These are phyloP conservation scores for Chrysoporthe cubensis DNA, from an alignment of 2,329 filamentous ascomycete genomes.

Conservation along the genomic window DNA sequence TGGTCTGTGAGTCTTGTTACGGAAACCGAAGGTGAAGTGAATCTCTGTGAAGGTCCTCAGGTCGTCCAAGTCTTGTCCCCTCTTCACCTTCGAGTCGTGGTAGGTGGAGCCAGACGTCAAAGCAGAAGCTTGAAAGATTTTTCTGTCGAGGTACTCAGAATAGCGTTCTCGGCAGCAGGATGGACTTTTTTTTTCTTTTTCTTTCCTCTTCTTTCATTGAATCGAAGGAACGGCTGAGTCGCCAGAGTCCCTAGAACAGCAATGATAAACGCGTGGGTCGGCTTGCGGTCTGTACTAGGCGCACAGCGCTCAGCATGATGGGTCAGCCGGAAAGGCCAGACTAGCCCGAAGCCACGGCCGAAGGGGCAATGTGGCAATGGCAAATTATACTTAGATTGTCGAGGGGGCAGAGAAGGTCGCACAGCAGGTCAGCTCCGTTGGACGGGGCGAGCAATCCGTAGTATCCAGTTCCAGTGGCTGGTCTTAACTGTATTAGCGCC, in stretches of 20 bases:
- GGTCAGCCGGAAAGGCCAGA: not conserved
- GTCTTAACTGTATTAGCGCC: conserved; percentile 1
- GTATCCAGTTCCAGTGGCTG: conserved; percentile 6
- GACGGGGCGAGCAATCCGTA: conserved; percentile 20
- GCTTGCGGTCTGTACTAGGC: not conserved
- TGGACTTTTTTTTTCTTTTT: not conserved
- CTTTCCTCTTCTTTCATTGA: not conserved
- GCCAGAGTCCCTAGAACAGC: not conserved
- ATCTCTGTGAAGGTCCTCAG: conserved; percentile 2
- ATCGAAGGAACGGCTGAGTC: conserved; percentile 2
- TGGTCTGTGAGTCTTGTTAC: conserved; percentile 10
- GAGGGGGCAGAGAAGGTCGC: not conserved
- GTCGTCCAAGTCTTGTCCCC: not conserved
- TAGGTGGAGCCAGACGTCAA: not conserved
- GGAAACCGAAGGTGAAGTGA: conserved; percentile 19
- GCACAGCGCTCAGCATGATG: not conserved
- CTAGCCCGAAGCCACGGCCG: conserved; percentile 8
- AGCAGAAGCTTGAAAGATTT: not conserved
- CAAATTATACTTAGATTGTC: conserved; percentile 10
- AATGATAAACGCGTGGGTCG: conserved; percentile 7
- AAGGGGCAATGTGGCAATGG: conserved; percentile 8
- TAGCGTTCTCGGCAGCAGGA: not conserved
- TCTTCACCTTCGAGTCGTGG: not conserved
- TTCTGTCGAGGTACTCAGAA: not conserved
- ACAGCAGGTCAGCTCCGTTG: conserved; percentile 13